Evolutionary conservation across 768 basidiomycete species (phyloP).

Genomic region (Tricholoma flavovirens): DNA sequence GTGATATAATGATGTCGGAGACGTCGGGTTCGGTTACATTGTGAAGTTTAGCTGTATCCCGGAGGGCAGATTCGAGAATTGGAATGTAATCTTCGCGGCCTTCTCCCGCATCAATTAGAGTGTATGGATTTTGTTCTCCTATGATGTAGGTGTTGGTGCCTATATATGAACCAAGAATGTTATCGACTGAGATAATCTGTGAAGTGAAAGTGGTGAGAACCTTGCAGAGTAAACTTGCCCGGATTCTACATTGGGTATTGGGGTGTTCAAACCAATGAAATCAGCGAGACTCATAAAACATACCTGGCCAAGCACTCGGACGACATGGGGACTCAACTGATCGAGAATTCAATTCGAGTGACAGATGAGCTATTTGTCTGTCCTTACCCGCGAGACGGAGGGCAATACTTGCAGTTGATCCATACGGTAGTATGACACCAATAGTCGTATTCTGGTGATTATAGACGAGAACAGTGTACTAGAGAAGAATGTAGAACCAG

Average conservation of each 20-base stretch:
- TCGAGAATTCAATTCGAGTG: conserved; percentile 3
- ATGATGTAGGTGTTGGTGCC: conserved; percentile 91
- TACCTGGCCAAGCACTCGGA: conserved; percentile 75
- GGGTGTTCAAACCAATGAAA: not conserved
- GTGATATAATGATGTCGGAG: conserved; percentile 88
- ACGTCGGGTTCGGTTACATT: conserved; percentile 48
- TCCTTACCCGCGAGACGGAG: conserved; percentile 47
- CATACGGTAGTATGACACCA: conserved; percentile 25
- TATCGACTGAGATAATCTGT: not conserved
- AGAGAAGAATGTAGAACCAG: not conserved
- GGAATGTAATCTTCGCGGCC: conserved; percentile 64
- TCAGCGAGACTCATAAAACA: too few species aligned
- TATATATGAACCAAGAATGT: conserved; percentile 18
- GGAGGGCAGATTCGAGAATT: conserved; percentile 57
- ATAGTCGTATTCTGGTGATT: not conserved
- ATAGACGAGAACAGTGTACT: not conserved
- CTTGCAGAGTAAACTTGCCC: conserved; percentile 84
- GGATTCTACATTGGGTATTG: conserved; percentile 60
- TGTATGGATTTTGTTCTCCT: conserved; percentile 63
- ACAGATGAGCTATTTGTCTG: not conserved
- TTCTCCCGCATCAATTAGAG: conserved; percentile 81
- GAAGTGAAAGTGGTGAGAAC: conserved; percentile 26
- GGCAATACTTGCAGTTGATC: conserved; percentile 47
- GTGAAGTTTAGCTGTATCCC: conserved; percentile 26
- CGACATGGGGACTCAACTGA: conserved; percentile 64